phyloP scores from a whole-genome alignment of 2,329 filamentous ascomycete species.

The Huntiella decipiens region DNA sequence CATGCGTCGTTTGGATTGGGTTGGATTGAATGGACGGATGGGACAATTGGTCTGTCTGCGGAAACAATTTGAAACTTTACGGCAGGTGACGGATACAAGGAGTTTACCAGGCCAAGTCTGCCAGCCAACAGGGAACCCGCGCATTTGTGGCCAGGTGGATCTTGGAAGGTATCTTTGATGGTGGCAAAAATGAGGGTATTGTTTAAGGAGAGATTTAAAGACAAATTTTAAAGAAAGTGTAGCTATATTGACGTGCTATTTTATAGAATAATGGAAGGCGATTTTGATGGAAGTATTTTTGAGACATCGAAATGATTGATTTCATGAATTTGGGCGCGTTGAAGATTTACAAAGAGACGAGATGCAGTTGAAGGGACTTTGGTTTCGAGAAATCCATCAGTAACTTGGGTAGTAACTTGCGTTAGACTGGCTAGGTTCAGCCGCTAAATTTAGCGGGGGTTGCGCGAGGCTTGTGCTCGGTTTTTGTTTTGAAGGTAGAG shows the following conservation, averaged over 20 bases:
- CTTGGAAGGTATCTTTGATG: slow-evolving; percentile 1
- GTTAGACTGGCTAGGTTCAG: not conserved
- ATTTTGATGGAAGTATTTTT: not conserved
- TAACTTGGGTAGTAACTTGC: not conserved
- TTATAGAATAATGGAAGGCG: not conserved
- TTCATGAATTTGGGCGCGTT: not conserved
- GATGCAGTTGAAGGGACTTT: slow-evolving; percentile 1
- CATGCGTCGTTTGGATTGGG: no score
- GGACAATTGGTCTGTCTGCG: no score
- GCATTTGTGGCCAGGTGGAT: slow-evolving; percentile 1
- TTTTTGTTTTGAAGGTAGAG: not conserved
- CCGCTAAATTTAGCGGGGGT: slow-evolving; percentile 2
- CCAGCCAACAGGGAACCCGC: not conserved
- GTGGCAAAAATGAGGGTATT: no score
- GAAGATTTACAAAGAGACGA: not conserved
- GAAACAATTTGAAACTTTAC: no score
- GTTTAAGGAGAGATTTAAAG: no score
- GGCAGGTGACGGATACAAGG: no score
- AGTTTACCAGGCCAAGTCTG: no score
- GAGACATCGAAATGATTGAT: not conserved
- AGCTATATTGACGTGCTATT: not conserved
- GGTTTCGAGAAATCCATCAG: not conserved
- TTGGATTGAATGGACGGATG: no score
- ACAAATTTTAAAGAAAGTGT: not conserved
- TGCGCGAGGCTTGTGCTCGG: slow-evolving; percentile 1